A percentile compares a stretch with the other conserved stretches of the same genome.
phyloP scores from a whole-genome alignment of 2,329 filamentous ascomycete genomes.

The Akanthomyces lecanii region DNA sequence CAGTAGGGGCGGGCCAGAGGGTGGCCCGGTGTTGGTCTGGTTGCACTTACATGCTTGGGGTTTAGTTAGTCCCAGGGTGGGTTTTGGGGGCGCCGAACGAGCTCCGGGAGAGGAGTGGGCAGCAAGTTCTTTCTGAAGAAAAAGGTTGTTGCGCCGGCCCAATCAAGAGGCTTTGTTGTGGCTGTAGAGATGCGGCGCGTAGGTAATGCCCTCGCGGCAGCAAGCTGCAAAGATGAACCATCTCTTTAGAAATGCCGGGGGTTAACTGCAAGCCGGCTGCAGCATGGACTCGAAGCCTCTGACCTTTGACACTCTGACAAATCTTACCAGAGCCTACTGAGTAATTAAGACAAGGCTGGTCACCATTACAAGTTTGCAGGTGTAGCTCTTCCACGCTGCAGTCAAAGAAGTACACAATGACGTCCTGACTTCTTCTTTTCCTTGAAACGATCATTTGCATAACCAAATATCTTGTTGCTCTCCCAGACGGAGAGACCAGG shows the following conservation, averaged over 20 bases:
- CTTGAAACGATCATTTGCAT: background rate
- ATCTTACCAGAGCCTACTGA: background rate
- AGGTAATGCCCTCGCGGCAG: too few species aligned
- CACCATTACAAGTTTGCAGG: too few species aligned
- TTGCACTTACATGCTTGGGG: conserved; percentile 6
- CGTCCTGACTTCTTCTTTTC: background rate
- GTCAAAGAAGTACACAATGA: background rate
- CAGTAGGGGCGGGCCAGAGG: conserved; percentile 14
- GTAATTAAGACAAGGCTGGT: background rate
- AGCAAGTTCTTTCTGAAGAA: background rate
- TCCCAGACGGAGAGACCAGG: background rate
- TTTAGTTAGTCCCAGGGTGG: conserved; percentile 2
- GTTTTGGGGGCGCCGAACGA: conserved; percentile 14
- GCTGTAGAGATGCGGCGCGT: background rate
- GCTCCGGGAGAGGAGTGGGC: background rate
- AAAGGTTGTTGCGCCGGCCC: background rate
- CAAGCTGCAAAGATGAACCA: background rate
- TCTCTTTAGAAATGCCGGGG: background rate
- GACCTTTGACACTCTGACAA: background rate
- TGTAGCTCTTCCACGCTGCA: background rate
- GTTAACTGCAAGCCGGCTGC: background rate
- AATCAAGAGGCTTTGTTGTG: background rate
- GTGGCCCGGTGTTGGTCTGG: conserved; percentile 15
- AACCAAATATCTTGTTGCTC: background rate
- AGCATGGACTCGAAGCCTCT: background rate